Conservation (phyloP, 257 asterid genomes). For the Verbascum thapsus region DNA sequence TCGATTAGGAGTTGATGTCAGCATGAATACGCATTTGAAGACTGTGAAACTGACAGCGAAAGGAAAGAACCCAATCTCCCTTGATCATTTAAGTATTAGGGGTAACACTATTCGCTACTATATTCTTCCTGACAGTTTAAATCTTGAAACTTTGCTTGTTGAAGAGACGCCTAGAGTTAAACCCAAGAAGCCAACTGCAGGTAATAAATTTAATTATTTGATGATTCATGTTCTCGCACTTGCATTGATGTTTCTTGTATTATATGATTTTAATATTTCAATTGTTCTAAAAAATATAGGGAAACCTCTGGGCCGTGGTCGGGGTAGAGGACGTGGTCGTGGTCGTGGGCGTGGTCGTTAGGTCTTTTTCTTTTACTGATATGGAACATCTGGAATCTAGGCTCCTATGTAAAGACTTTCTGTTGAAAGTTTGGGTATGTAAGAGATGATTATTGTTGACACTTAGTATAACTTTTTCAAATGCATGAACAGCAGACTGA, state of each 20-base stretch:
- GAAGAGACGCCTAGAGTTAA: slow-evolving; percentile 72
- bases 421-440: slow-evolving; percentile 22
- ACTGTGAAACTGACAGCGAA: slow-evolving; percentile 62
- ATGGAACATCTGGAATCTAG: slow-evolving; percentile 32
- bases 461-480: no score
- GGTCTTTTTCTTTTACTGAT: slow-evolving; percentile 25
- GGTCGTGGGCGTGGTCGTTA: slow-evolving; percentile 74
- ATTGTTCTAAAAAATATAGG: slow-evolving; percentile 33
- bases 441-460: neutral
- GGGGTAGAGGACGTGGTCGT: slow-evolving; percentile 74
- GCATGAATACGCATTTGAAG: slow-evolving; percentile 79
- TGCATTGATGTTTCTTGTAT: neutral
- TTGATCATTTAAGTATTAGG: slow-evolving; percentile 72
- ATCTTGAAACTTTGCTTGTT: slow-evolving; percentile 64
- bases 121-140: slow-evolving; percentile 73
- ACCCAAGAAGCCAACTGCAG: slow-evolving; percentile 72
- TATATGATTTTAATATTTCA: neutral
- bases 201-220: slow-evolving; percentile 30
- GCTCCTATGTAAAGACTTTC: slow-evolving; percentile 19
- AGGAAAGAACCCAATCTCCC: slow-evolving; percentile 66
- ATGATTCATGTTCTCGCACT: neutral
- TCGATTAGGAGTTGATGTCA: slow-evolving; percentile 60
- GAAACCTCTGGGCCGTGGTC: slow-evolving; percentile 61
- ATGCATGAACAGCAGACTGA: neutral
- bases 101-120: slow-evolving; percentile 73